Percentiles rank a stretch among this genome's conserved stretches.
phyloP scores from a whole-genome alignment of 768 basidiomycete genomes.

The Stropharia rugosoannulata region DNA sequence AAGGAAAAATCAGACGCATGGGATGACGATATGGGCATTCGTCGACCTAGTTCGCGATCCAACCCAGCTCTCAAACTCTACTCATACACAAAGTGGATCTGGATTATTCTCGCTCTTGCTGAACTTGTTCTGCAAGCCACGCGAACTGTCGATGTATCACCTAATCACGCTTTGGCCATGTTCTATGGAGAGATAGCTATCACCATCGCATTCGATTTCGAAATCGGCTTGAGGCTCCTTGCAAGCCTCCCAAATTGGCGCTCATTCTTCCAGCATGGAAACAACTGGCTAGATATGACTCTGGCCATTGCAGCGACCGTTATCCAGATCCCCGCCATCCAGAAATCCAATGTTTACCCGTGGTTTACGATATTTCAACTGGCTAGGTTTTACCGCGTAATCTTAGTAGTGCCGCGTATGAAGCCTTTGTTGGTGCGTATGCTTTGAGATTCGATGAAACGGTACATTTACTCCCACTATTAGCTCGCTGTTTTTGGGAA shows the following conservation, averaged over 20 bases:
- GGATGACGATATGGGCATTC: constrained; percentile 50
- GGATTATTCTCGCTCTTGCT: constrained; percentile 72
- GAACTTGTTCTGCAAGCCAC: constrained; percentile 76
- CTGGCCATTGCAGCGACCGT: constrained; percentile 75
- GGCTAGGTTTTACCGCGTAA: constrained; percentile 86
- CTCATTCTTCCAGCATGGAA: constrained; percentile 59
- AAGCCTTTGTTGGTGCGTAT: constrained; percentile 70
- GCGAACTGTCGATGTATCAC: constrained; percentile 48
- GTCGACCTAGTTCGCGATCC: constrained; percentile 32
- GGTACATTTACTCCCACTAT: constrained; percentile 3
- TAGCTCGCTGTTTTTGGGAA: constrained; percentile 93
- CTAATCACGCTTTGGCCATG: constrained; percentile 45
- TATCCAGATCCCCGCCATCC: constrained; percentile 83
- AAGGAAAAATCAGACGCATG: constrained; percentile 61
- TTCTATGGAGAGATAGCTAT: constrained; percentile 72
- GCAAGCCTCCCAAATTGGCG: constrained; percentile 83
- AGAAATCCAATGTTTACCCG: constrained; percentile 61
- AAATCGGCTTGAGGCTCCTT: constrained; percentile 75
- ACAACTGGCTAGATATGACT: constrained; percentile 75
- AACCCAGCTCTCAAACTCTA: constrained; percentile 58
- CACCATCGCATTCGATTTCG: constrained; percentile 84
- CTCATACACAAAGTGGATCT: constrained; percentile 62
- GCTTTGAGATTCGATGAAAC: neutral
- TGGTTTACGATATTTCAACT: constrained; percentile 93
- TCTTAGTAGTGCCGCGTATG: constrained; percentile 89